Conservation (phyloP, 2,329 filamentous ascomycete genomes). For the Fusarium decemcellulare region DNA sequence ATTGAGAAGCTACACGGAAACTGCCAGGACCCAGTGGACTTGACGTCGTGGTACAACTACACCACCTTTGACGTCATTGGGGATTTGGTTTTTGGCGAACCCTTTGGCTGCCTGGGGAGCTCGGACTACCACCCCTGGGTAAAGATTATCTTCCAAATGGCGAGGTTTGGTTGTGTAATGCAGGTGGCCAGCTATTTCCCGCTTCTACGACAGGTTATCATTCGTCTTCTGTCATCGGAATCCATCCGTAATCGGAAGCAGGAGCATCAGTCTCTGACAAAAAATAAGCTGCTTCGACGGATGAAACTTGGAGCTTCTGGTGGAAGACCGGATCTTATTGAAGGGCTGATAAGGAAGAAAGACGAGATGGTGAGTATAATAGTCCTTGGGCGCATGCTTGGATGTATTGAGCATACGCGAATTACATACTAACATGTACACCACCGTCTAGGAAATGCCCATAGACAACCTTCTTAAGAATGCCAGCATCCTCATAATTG, state of each 20-base stretch:
- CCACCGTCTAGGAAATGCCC: no score
- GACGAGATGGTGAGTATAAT: not conserved
- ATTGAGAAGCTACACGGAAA: not conserved
- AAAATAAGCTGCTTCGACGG: not conserved
- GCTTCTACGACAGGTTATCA: not conserved
- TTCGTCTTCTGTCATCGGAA: not conserved
- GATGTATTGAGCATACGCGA: no score
- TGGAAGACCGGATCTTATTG: not conserved
- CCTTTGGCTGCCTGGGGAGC: constrained; percentile 42
- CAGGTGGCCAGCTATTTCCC: not conserved
- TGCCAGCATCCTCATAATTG: constrained; percentile 39
- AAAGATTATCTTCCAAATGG: constrained; percentile 4
- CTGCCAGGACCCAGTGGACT: constrained; percentile 34
- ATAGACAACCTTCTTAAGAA: not conserved
- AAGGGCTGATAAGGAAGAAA: not conserved
- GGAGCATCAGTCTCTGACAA: not conserved
- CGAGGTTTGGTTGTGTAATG: not conserved
- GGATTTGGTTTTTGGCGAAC: constrained; percentile 46
- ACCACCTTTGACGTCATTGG: constrained; percentile 50
- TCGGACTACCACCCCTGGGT: constrained; percentile 43
- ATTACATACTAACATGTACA: no score
- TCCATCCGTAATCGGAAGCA: not conserved
- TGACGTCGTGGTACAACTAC: constrained; percentile 48
- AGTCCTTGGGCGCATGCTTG: no score
- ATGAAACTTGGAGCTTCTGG: not conserved